Evolutionary conservation across 495 filamentous ascomycete genomes (phyloP), one percentile per base, ranked within the genome.

Genomic region (Tuber borchii): DNA sequence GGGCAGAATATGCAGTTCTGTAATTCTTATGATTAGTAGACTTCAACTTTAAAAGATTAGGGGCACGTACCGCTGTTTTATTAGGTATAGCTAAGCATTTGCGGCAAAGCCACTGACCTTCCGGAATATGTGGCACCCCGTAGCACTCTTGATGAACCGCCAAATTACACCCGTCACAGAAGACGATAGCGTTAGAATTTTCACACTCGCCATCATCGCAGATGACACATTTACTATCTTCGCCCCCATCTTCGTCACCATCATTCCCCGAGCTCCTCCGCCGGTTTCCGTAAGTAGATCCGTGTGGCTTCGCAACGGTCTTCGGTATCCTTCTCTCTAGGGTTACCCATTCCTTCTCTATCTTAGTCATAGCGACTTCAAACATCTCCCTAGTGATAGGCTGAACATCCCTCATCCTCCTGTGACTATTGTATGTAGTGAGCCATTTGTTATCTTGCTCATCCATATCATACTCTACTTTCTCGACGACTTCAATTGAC

Each of bases 131-230:
- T 43, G 96, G 95, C 71, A 99, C 95, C 77, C 95, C 95, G 85
- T 99, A 99, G 85, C 96, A 99, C 84, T 99, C 95, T 83, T 99
- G 95, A 84, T 99, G 95, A 56, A 99, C 95, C 8, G 95, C 95
- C 37, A 98, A 86, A 85, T 99, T 95, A 84, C 95, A 98, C 14
- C 95, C 96, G 82, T 99, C 95, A 80, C 95, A 99, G 84, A 99
- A 99, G 37, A 99, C 96, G 81, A 99, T 99, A 10, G 95, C 96
- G 84, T 99, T 99, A n/a, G 94, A 93, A 83, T 98, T 99, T 85
- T 98, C 95, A 80, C 96, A 98, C 81, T 99, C 95, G 43, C 95
- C 96, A 82, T 98, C 95, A 83, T 98, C 95, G 79, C 95, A 99
- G 71, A 99, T 96, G 44, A 92, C 95, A 81, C 95, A 99, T 83